Base-by-base conservation (phyloP, 805 yeast species). In the Starmerella floricola region DNA sequence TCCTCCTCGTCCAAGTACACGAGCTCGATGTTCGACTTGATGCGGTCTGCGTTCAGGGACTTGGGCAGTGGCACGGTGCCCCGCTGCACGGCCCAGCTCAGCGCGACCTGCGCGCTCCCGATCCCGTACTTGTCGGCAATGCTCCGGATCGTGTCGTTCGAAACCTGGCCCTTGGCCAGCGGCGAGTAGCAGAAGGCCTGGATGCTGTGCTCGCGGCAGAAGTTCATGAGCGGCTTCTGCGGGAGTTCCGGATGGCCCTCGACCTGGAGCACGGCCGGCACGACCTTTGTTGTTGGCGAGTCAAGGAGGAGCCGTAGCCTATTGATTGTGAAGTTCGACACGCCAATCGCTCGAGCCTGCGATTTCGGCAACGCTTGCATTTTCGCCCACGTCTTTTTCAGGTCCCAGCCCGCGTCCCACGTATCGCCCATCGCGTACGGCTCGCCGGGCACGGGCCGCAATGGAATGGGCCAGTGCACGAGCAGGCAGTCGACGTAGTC, bases 401-500 rank as follows among this genome's bases (percentile, higher is more conserved):
- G 74, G 39, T 54, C 52, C 51, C 49, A 45, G 31, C 49, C 37
- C 3, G 54, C 31, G 21, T 50, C 54, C 51, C 53, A 49, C n/a
- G 29, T 3, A 18, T 29, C 38, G 11, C 54, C 54, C 31, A 54
- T 47, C 37, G 57, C 61, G 34, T 49, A 49, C 13, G 51, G 51
- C 32, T 50, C 49, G 1, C 35, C 47, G 11, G 45, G 46, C 3
- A 49, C 47, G 4, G 48, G 48, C 36, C 32, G 20, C 15, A 50
- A 38, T 12, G 55, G 51, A 32, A 72, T 71, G 5, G 94, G 94
- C 93, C 93, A 84, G 62, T 84, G 94, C 58, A 83, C 70, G 56
- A 84, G 68, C 57, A 77, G 76, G 45, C 84, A 64, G 57, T 84
- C 94, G 40, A 84, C 79, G 55, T 84, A 84, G 38, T 79, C 88